Evolutionary conservation across 306 rosid species (phyloP), one percentile per base, ranked within the genome.

Genomic region (Trifolium pratense): DNA sequence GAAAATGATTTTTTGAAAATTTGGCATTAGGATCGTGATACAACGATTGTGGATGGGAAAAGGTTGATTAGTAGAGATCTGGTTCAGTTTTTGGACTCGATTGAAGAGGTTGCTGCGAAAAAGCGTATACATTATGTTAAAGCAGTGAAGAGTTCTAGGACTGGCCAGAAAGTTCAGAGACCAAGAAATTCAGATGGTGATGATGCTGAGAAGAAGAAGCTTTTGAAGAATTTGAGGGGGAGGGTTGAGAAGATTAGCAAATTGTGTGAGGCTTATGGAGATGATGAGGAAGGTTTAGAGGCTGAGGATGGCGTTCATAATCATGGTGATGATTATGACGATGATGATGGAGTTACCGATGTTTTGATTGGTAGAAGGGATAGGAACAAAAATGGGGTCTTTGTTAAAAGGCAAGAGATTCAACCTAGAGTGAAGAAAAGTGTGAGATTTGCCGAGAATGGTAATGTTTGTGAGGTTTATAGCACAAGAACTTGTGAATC

Each of bases 401-500:
- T 77, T 74, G 80, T 74, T 43, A 81, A 70, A 43, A 78, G 73
- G 81, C 59, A 74, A 21, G 84, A 48, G 20, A 66, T 70, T 83
- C 88, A 86, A 37, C 86, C 93, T 78, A 85, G 80, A 80, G 86
- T 70, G 84, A 91, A 88, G 85, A 91, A 86, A 78, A 88, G 79
- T 65, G 97, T 89, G 80, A 87, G 86, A 42, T 94, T 94, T 84
- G 89, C 92, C 0, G 96, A 91, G 78, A 78, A 82, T 79, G 87
- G 79, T 78, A 82, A 84, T 48, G 23, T 82, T 74, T 84, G 2
- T 18, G 86, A 81, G 83, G 75, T 87, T 62, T 83, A 76, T 65
- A 71, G 84, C 74, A 72, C 69, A 71, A 57, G 73, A 79, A 40
- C 58, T 9, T 45, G 70, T 20, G 86, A 78, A 46, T 67, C 82